These are phyloP conservation scores for Lizanozyma gosingica DNA, from an alignment of 1,139 yeast genomes.

Conservation along the genomic window DNA sequence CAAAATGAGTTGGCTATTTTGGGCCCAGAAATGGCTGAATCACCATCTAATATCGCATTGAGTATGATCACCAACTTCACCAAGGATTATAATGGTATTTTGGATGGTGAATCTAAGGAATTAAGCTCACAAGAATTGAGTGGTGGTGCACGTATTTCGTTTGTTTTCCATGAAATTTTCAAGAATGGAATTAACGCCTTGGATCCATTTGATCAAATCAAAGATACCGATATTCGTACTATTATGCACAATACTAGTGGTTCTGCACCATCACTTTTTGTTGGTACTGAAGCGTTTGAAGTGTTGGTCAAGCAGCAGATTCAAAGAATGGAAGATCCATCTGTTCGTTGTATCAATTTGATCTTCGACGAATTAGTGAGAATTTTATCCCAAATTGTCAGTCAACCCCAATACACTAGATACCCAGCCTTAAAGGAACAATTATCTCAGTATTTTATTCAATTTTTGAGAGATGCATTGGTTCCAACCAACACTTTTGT, in stretches of 20 bases:
- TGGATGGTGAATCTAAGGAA: conserved; percentile 92
- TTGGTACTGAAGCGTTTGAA: conserved; percentile 96
- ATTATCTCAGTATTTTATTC: conserved; percentile 69
- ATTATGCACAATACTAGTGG: conserved; percentile 96
- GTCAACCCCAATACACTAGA: conserved; percentile 75
- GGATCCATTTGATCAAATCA: conserved; percentile 96
- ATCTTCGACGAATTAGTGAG: conserved; percentile 93
- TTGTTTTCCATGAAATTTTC: conserved; percentile 94
- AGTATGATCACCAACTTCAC: conserved; percentile 88
- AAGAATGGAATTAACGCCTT: conserved; percentile 87
- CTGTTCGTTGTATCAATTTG: conserved; percentile 78
- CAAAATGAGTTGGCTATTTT: conserved; percentile 67
- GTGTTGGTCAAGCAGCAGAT: conserved; percentile 94
- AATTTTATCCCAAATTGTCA: conserved; percentile 75
- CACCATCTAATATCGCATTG: conserved; percentile 84
- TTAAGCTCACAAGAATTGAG: conserved; percentile 76
- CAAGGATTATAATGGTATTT: conserved; percentile 83
- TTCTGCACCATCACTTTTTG: conserved; percentile 94
- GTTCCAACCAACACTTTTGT: conserved; percentile 84
- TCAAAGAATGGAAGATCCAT: conserved; percentile 89
- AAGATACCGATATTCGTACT: conserved; percentile 96
- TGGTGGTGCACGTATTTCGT: conserved; percentile 97
- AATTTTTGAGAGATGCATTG: conserved; percentile 70
- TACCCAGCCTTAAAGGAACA: conserved; percentile 89
- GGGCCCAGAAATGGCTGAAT: conserved; percentile 81